phyloP scores from a whole-genome alignment of 2,329 filamentous ascomycete genomes.

The Hawksworthiomyces lignivorus region DNA sequence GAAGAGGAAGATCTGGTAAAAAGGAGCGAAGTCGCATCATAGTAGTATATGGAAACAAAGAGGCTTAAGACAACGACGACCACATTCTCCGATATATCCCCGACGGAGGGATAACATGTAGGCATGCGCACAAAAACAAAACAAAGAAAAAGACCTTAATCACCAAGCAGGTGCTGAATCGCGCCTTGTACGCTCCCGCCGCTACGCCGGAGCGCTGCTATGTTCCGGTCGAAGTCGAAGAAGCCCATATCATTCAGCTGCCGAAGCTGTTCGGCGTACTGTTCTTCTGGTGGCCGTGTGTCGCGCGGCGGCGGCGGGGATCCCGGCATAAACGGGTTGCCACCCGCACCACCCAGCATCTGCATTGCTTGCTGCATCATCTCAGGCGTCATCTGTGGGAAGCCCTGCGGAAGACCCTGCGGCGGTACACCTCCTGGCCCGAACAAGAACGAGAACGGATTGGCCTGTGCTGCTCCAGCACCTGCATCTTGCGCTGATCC shows the following conservation, averaged over 20 bases:
- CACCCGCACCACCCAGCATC: slow-evolving; percentile 34
- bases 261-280: slow-evolving; percentile 80
- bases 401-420: slow-evolving; percentile 22
- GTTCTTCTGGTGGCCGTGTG: slow-evolving; percentile 84
- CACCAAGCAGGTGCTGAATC: slow-evolving; percentile 56
- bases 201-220: slow-evolving; percentile 76
- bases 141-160: too few relatives aligned
- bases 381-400: slow-evolving; percentile 45
- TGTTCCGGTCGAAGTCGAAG: slow-evolving; percentile 90
- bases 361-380: slow-evolving; percentile 47
- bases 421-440: slow-evolving; percentile 1
- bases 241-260: slow-evolving; percentile 99
- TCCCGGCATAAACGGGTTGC: slow-evolving; percentile 1
- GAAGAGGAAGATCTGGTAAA: too few relatives aligned
- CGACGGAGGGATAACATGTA: too few relatives aligned
- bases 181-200: slow-evolving; percentile 93
- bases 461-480: slow-evolving; percentile 7
- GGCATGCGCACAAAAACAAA: too few relatives aligned
- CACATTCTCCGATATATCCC: too few relatives aligned
- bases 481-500: too few relatives aligned
- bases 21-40: too few relatives aligned
- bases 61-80: too few relatives aligned
- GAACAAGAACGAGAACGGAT: slow-evolving; percentile 38
- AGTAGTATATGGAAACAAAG: too few relatives aligned
- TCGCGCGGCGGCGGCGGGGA: slow-evolving; percentile 49